phyloP scores from a whole-genome alignment of 73 alveolate species.

The Tetrahymena borealis region DNA sequence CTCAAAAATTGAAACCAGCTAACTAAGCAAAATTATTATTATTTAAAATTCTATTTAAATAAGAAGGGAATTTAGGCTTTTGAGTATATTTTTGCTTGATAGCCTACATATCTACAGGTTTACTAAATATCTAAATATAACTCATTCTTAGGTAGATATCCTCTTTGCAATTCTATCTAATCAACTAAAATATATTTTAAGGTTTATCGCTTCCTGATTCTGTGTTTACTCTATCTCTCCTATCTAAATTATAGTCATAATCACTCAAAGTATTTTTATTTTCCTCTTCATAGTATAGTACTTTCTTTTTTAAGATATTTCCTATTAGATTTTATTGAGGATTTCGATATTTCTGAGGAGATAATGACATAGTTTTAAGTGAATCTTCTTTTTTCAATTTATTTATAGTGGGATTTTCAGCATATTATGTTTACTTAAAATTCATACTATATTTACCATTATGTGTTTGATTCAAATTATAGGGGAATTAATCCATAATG shows the following conservation, averaged over 20 bases:
- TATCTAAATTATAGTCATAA: not conserved
- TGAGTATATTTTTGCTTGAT: not conserved
- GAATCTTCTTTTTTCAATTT: not conserved
- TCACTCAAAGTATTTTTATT: not conserved
- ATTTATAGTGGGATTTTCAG: too few relatives aligned
- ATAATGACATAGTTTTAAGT: not conserved
- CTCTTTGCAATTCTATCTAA: not conserved
- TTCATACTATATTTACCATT: too few relatives aligned
- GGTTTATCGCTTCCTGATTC: not conserved
- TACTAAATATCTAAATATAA: not conserved
- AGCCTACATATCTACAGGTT: not conserved
- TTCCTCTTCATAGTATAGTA: not conserved
- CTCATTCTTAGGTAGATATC: not conserved
- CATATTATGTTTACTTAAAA: too few relatives aligned
- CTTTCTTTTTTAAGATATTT: not conserved
- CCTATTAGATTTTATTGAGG: not conserved
- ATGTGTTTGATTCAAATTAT: too few relatives aligned
- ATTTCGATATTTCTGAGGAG: not conserved
- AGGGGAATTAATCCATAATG: too few relatives aligned
- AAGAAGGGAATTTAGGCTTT: not conserved
- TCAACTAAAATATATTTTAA: not conserved
- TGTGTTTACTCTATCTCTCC: not conserved
- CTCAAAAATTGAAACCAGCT: not conserved
- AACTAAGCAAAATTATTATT: not conserved
- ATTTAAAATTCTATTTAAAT: not conserved